Conservation (phyloP, 257 asterid species). For the Salvia hispanica region DNA sequence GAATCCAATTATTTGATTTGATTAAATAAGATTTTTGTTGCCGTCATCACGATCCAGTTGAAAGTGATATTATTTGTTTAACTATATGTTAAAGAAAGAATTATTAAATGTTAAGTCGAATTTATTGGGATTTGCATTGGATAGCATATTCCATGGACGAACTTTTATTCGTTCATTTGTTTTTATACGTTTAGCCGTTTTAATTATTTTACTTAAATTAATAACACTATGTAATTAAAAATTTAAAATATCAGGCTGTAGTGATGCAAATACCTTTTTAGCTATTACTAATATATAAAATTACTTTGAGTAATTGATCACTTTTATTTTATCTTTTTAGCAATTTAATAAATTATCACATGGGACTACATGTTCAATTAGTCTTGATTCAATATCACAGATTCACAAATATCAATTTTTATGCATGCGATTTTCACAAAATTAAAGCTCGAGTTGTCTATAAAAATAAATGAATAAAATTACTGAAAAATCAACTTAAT, state of each 20-base stretch:
- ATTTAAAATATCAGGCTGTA: not conserved
- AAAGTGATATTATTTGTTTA: not conserved
- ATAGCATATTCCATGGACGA: constrained; percentile 39
- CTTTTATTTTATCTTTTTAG: not conserved
- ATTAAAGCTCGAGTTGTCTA: too few species aligned
- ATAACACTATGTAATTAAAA: not conserved
- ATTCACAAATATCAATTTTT: too few species aligned
- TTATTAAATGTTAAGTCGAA: constrained; percentile 2
- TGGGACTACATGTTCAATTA: not conserved
- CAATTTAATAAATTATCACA: not conserved
- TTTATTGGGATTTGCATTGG: constrained; percentile 39
- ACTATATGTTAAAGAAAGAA: not conserved
- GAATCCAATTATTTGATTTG: constrained; percentile 3
- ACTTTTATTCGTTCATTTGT: constrained; percentile 34
- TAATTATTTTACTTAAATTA: not conserved
- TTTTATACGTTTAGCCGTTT: constrained; percentile 9
- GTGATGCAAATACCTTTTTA: not conserved
- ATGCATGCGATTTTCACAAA: too few species aligned
- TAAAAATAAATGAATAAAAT: too few species aligned
- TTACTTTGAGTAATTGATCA: not conserved
- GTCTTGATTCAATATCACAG: too few species aligned
- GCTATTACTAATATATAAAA: not conserved
- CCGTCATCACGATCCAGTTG: constrained; percentile 3
- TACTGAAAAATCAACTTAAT: not conserved
- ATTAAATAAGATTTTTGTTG: constrained; percentile 2